Percentiles rank a stretch among this genome's conserved stretches.
Conservation (phyloP, 2,329 filamentous ascomycete genomes). For the Chrysosphaeria jannelii region DNA sequence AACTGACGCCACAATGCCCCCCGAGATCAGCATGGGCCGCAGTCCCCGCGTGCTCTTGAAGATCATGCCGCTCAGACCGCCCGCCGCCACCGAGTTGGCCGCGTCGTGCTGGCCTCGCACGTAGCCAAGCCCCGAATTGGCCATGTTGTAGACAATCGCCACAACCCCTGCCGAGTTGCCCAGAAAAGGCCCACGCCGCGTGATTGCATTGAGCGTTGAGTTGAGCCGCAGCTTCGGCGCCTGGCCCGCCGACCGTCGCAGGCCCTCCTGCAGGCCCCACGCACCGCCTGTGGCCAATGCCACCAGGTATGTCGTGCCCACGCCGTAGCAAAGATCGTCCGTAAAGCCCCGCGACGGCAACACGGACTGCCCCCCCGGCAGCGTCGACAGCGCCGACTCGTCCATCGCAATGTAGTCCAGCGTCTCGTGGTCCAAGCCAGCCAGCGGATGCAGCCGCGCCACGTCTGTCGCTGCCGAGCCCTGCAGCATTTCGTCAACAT, state of each 20-base stretch:
- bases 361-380: slow-evolving; percentile 62
- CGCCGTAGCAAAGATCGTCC: slow-evolving; percentile 93
- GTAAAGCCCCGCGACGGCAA: slow-evolving; percentile 91
- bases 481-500: slow-evolving; percentile 42
- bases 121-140: slow-evolving; percentile 62
- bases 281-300: slow-evolving; percentile 61
- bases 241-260: slow-evolving; percentile 44
- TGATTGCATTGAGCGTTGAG: slow-evolving; percentile 81
- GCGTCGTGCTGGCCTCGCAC: slow-evolving; percentile 65
- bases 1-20: slow-evolving; percentile 59
- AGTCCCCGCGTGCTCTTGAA: slow-evolving; percentile 89
- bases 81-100: slow-evolving; percentile 63
- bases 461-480: slow-evolving; percentile 56
- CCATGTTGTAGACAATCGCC: slow-evolving; percentile 82
- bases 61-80: slow-evolving; percentile 65
- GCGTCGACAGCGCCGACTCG: slow-evolving; percentile 61
- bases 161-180: slow-evolving; percentile 91
- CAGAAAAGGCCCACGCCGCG: slow-evolving; percentile 71
- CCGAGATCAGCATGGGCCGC: slow-evolving; percentile 81
- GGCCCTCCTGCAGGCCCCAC: slow-evolving; percentile 77
- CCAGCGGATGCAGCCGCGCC: slow-evolving; percentile 67
- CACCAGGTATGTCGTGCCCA: slow-evolving; percentile 77
- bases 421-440: slow-evolving; percentile 71
- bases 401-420: slow-evolving; percentile 90
- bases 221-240: slow-evolving; percentile 83